Evolutionary conservation across 192 early-diverging fungal genomes (phyloP), one percentile per base, ranked within the genome.

Genomic region (Chytriomyces hyalinus): DNA sequence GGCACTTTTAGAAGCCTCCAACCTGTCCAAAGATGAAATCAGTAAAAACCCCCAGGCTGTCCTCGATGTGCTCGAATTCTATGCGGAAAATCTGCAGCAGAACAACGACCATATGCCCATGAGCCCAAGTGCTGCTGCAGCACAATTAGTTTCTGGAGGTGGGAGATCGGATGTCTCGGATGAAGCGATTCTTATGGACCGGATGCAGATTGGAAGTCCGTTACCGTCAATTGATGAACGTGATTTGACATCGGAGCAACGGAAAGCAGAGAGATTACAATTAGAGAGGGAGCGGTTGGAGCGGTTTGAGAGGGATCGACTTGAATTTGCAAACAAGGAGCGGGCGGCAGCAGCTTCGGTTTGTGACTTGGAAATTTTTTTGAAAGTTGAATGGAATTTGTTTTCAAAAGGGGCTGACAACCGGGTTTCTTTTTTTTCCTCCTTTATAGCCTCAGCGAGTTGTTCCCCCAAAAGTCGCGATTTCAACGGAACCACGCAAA

Each of bases 41-140:
- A 91, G 94, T 47, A 96, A 95, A 83, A 95, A 99, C 73, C 98
- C 98, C 28, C 97, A 98, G 84, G 96, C 97, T 22, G 98, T 99
- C 46, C 83, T 98, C 20, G 97, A 98, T 79, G 97, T 96, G 50
- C 87, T 99, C 22, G 96, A 98, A 81, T 99, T 99, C 75, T 99
- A 98, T 86, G 95, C 96, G 26, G 96, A 96, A 65, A 83, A 89
- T 77, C 65, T 88, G 78, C 80, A 79, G 49, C 17, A 15, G 10
- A 15, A 60, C 26, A 57, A 20, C 53, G 20, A 13, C 53, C 13
- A n/a, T 13, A 62, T 73, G 60, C 71, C 71, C 6, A 20, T 9
- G 24, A 73, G 71, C 49, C 71, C 71, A 6, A 47, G 47, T 11
- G 65, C 65, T 17, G 65, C 51, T 20, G 49, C 75, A 9, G 65